These are phyloP conservation scores for Lasiodiplodia gonubiensis DNA, from an alignment of 2,329 filamentous ascomycete genomes.

Conservation along the genomic window DNA sequence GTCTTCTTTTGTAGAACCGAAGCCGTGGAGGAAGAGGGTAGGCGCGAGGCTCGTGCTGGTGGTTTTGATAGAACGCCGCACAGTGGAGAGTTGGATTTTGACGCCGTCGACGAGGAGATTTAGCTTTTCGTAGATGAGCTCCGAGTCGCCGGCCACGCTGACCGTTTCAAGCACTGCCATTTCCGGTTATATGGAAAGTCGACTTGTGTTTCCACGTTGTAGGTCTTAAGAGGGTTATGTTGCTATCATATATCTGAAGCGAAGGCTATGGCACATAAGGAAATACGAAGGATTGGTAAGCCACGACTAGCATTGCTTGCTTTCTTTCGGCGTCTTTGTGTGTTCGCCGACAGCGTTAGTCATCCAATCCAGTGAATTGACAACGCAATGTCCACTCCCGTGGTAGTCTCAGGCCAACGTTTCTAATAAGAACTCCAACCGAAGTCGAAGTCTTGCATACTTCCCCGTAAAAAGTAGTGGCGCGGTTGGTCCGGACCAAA, in stretches of 20 bases:
- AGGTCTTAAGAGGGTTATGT: background rate
- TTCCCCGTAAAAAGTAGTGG: no score
- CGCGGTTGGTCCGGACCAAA: no score
- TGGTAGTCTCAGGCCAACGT: no score
- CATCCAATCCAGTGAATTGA: background rate
- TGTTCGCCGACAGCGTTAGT: background rate
- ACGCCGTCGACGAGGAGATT: background rate
- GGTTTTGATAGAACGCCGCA: background rate
- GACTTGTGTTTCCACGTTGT: background rate
- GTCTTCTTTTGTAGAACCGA: conserved; percentile 38
- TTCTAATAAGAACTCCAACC: no score
- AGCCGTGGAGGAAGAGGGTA: conserved; percentile 37
- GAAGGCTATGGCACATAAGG: background rate
- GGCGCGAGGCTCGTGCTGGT: conserved; percentile 20
- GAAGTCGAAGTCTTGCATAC: no score
- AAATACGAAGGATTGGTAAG: background rate
- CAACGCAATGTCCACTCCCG: no score
- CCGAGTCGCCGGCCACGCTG: background rate
- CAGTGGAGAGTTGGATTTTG: background rate
- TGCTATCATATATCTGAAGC: background rate
- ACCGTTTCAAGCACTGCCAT: background rate
- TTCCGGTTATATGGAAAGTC: background rate
- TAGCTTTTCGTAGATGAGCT: conserved; percentile 3
- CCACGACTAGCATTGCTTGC: background rate
- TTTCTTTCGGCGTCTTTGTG: background rate